These are phyloP conservation scores for Trametes elegans DNA, from an alignment of 768 basidiomycete species.

Conservation along the genomic window DNA sequence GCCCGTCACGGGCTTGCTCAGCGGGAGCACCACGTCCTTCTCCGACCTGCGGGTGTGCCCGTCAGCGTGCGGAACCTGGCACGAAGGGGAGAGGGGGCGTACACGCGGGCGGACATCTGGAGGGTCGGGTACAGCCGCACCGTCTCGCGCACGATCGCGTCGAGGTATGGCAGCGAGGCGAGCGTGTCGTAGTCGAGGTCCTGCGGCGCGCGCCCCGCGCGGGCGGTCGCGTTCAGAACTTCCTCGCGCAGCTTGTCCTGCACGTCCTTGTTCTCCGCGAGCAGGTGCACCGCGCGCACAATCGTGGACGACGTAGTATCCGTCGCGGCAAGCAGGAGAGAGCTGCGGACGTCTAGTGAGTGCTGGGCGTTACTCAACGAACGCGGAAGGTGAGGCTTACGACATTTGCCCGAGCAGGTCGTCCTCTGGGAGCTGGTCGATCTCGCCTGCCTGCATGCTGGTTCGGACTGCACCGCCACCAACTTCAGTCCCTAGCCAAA, in stretches of 20 bases:
- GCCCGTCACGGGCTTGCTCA: neutral
- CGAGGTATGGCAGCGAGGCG: slow-evolving; percentile 6
- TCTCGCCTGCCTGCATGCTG: neutral
- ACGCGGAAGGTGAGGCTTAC: neutral
- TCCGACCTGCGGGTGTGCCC: neutral
- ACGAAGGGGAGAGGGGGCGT: neutral
- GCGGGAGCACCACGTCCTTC: slow-evolving; percentile 4
- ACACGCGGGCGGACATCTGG: neutral
- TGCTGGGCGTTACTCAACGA: neutral
- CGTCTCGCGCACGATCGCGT: slow-evolving; percentile 10
- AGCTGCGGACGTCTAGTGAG: neutral
- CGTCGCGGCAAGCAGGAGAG: slow-evolving; percentile 1
- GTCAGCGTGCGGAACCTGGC: neutral
- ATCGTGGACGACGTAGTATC: slow-evolving; percentile 6
- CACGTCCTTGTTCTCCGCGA: neutral
- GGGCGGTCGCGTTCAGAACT: neutral
- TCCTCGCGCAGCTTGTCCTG: neutral
- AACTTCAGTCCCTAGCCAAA: no score
- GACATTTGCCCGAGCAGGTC: slow-evolving; percentile 11
- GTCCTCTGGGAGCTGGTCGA: neutral
- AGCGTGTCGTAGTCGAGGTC: slow-evolving; percentile 7
- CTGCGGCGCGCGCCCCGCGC: neutral
- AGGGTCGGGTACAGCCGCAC: neutral
- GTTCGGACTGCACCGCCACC: neutral
- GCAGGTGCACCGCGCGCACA: neutral